Base-by-base conservation (phyloP, 2,329 filamentous ascomycete species). In the Hirsutella rhossiliensis region DNA sequence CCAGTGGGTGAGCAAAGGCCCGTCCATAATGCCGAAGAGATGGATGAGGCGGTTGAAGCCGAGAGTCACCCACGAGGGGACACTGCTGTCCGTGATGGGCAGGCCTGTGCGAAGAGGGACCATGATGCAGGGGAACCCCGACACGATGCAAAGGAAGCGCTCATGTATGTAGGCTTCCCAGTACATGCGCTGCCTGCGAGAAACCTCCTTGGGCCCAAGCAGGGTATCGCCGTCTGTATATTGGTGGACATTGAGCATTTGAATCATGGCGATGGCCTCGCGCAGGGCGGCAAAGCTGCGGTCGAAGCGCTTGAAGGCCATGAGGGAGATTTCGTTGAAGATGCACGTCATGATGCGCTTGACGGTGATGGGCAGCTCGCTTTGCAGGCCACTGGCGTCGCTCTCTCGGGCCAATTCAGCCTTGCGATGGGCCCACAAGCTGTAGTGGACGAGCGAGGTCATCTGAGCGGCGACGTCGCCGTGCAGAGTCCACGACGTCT, bases 61-160 rank as follows among this genome's bases (percentile, higher is more conserved):
- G 29, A 56, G 45, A 15, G 64, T 55, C 29, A 67, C 60, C 38
- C 64, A 51, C 6, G 56, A 45, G 1, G 63, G 62, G 15, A 66
- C 63, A 19, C 50, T 55, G 3, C 51, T 43, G 47, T 67, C 65
- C 11, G 51, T 31, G 3, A 53, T 38, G 2, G 61, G 62, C 17
- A 60, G 50, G 4, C 59, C 58, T 1, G 54, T 54, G 15, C 49
- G 45, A 7, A 67, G 57, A 1, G 62, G 58, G 9, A 52, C 50
- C 47, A 67, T 52, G 15, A 59, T 54, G 27, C 60, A 60, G 2
- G 64, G 62, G 5, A 67, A 67, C 38, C 72, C 72, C 34, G 72
- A 66, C 4, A 71, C 59, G 23, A 76, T 68, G 30, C 69, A 68
- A n/a, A 73, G 52, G 52, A 76, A 77, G 15, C 75, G 67, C 52